A percentile compares a stretch with the other conserved stretches of the same genome.
Evolutionary conservation across 2,329 filamentous ascomycete species (phyloP).

Genomic region (Epichloe scottii): DNA sequence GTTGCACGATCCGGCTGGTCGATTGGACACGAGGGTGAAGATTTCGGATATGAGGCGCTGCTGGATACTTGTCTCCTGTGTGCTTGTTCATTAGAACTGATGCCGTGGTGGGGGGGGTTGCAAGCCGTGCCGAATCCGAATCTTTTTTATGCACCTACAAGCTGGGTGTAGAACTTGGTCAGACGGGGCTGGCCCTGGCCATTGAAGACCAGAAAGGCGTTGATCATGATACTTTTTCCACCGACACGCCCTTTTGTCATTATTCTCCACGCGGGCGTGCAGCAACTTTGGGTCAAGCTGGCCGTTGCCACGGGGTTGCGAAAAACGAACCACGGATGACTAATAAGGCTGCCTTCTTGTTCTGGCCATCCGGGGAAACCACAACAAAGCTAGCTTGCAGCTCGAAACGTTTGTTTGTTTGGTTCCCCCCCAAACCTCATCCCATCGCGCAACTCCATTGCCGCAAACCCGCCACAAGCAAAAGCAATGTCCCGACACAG

Average conservation of each 20-base stretch:
- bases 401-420: too few species aligned
- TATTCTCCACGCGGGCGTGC: background rate
- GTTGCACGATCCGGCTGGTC: slow-evolving; percentile 86
- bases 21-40: slow-evolving; percentile 87
- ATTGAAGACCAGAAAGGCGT: slow-evolving; percentile 97
- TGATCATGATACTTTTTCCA: slow-evolving; percentile 66
- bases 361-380: too few species aligned
- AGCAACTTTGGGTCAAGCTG: too few species aligned
- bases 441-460: background rate
- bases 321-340: background rate
- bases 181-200: slow-evolving; percentile 92
- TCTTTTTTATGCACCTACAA: slow-evolving; percentile 40
- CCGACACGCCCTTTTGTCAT: background rate
- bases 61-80: slow-evolving; percentile 88
- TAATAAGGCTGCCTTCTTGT: too few species aligned
- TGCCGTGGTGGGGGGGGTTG: background rate
- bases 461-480: background rate
- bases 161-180: slow-evolving; percentile 97
- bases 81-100: background rate
- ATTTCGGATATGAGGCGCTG: slow-evolving; percentile 96
- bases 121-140: background rate
- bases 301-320: background rate
- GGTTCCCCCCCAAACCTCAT: too few species aligned
- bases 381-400: too few species aligned
- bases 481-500: slow-evolving; percentile 19